Conservation (phyloP, 2,329 filamentous ascomycete species). For the Septoria linicola region DNA sequence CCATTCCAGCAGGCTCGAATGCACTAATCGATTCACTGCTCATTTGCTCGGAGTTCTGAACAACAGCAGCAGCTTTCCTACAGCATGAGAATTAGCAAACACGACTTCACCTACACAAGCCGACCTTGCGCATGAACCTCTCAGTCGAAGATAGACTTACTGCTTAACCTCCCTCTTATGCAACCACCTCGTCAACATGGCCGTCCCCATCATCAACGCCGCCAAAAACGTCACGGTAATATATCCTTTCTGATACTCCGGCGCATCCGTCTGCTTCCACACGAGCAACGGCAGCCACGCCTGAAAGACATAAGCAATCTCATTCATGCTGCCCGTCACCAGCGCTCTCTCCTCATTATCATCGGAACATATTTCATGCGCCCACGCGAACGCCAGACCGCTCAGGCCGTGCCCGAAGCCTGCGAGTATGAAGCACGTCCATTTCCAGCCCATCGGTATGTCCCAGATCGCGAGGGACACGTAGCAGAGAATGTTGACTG, state of each 20-base stretch:
- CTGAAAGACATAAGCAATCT: slow-evolving; percentile 67
- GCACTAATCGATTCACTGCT: too few species aligned
- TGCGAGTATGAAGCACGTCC: slow-evolving; percentile 60
- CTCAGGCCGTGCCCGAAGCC: slow-evolving; percentile 50
- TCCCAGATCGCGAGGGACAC: slow-evolving; percentile 48
- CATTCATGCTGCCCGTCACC: slow-evolving; percentile 65
- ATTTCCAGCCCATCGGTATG: slow-evolving; percentile 55
- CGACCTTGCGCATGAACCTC: too few species aligned
- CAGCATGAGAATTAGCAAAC: too few species aligned
- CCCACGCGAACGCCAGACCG: slow-evolving; percentile 52
- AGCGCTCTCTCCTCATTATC: slow-evolving; percentile 66
- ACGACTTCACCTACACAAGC: too few species aligned
- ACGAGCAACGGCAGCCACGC: slow-evolving; percentile 66
- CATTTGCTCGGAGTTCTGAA: not conserved
- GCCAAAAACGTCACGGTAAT: slow-evolving; percentile 55
- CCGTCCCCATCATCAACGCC: slow-evolving; percentile 50
- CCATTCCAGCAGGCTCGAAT: too few species aligned
- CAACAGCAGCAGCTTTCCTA: not conserved
- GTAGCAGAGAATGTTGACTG: slow-evolving; percentile 47
- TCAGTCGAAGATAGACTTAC: not conserved
- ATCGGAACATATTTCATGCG: slow-evolving; percentile 51
- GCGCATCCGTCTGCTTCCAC: slow-evolving; percentile 55
- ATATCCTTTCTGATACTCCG: slow-evolving; percentile 60
- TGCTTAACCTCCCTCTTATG: slow-evolving; percentile 40
- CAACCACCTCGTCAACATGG: slow-evolving; percentile 50